Conservation (phyloP, 371 early-diverging fungal species). For the Blakeslea trispora region DNA sequence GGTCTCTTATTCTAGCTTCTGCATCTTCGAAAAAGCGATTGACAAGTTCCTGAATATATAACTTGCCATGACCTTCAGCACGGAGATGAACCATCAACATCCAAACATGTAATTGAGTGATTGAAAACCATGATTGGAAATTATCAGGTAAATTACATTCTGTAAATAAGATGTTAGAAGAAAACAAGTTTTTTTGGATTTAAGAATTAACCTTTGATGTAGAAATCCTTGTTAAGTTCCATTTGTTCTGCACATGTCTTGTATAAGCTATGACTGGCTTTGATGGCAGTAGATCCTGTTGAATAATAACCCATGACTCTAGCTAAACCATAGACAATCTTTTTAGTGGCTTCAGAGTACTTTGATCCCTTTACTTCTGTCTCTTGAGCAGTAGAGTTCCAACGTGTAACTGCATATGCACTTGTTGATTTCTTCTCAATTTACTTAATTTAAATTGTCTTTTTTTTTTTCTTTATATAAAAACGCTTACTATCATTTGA, state of each 20-base stretch:
- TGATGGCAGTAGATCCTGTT: conserved; percentile 57
- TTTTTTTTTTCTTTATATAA: too few relatives aligned
- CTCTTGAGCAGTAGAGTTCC: neutral
- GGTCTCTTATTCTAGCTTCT: conserved; percentile 75
- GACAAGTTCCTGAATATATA: conserved; percentile 85
- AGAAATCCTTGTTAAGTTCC: conserved; percentile 58
- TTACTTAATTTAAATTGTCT: too few relatives aligned
- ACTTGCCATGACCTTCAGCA: conserved; percentile 69
- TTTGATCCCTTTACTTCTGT: conserved; percentile 20
- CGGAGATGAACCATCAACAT: conserved; percentile 86
- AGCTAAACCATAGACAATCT: conserved; percentile 51
- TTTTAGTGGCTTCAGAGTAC: conserved; percentile 45
- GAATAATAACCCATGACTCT: conserved; percentile 59
- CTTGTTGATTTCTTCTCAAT: too few relatives aligned
- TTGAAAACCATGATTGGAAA: conserved; percentile 94
- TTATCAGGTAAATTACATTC: conserved; percentile 80
- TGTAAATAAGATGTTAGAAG: conserved; percentile 27
- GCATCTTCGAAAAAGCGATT: conserved; percentile 89
- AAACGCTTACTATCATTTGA: too few relatives aligned
- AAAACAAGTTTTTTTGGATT: too few relatives aligned
- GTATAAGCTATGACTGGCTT: conserved; percentile 56
- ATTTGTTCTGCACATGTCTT: conserved; percentile 54
- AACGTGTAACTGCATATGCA: neutral
- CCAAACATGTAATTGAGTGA: conserved; percentile 93
- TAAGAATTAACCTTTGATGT: conserved; percentile 45